A percentile compares a stretch with the other conserved stretches of the same genome.
These are phyloP conservation scores for Plectranthus barbatus DNA, from an alignment of 257 asterid species.

Conservation along the genomic window DNA sequence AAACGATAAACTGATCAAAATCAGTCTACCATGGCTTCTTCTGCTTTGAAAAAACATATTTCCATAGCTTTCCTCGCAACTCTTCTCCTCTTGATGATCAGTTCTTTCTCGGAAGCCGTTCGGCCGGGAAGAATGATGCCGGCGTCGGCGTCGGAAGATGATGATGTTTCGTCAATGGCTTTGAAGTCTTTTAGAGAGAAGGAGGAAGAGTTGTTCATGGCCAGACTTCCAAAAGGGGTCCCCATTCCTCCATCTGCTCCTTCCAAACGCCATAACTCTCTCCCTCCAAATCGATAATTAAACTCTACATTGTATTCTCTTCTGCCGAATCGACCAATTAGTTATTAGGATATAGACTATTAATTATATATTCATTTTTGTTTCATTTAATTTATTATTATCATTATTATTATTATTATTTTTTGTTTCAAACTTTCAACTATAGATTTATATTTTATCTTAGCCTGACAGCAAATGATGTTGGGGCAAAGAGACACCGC, in stretches of 20 bases:
- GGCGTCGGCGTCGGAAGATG: neutral
- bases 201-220: constrained; percentile 8
- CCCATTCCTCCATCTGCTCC: constrained; percentile 54
- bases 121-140: constrained; percentile 4
- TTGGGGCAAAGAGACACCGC: neutral
- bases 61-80: neutral
- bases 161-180: constrained; percentile 13
- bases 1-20: too few relatives aligned
- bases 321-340: too few relatives aligned
- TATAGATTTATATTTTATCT: neutral
- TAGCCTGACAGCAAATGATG: neutral
- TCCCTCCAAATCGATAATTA: constrained; percentile 13
- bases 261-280: constrained; percentile 36
- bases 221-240: constrained; percentile 33
- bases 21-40: constrained; percentile 13
- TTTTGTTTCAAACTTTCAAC: too few relatives aligned
- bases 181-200: constrained; percentile 18
- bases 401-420: neutral
- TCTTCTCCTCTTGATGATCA: neutral
- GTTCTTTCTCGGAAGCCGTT: constrained; percentile 6
- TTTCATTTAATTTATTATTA: neutral
- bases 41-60: neutral
- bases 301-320: too few relatives aligned
- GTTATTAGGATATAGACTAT: neutral
- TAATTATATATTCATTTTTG: neutral